Evolutionary conservation across 345 rosid genomes (phyloP).

Genomic region (Diplotaxis tenuifolia): DNA sequence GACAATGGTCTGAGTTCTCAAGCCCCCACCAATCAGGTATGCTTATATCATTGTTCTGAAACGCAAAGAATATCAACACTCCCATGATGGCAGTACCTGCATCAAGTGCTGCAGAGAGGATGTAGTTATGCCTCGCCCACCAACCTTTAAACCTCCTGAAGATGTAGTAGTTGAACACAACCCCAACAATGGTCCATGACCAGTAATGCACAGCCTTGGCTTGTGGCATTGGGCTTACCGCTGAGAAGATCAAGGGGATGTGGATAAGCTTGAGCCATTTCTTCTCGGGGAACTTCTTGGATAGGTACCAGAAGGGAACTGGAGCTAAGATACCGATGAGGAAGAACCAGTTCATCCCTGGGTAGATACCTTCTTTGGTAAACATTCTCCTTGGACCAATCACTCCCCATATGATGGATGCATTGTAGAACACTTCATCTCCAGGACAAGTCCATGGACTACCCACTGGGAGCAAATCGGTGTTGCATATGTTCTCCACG

Average conservation of each 20-base stretch:
- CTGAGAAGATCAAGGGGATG: conserved; percentile 59
- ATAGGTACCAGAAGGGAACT: conserved; percentile 58
- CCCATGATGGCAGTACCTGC: conserved; percentile 34
- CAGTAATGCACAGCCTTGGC: conserved; percentile 63
- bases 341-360: conserved; percentile 75
- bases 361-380: conserved; percentile 55
- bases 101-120: conserved; percentile 74
- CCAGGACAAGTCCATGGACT: conserved; percentile 91
- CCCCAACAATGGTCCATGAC: conserved; percentile 63
- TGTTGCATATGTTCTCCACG: conserved; percentile 60
- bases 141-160: conserved; percentile 57
- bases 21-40: conserved; percentile 83
- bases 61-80: conserved; percentile 44
- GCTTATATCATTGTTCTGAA: conserved; percentile 51
- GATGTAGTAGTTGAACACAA: conserved; percentile 62
- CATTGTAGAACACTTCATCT: conserved; percentile 71
- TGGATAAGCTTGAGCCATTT: conserved; percentile 59
- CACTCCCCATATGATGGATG: conserved; percentile 91
- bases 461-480: conserved; percentile 52
- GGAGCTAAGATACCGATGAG: conserved; percentile 76
- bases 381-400: conserved; percentile 78
- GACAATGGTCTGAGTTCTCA: conserved; percentile 51
- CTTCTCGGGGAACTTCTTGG: conserved; percentile 59
- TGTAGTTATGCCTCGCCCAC: conserved; percentile 77
- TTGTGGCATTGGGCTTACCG: conserved; percentile 50